phyloP scores from a whole-genome alignment of 202 grass and related monocot species.

The Carex sylvatica region DNA sequence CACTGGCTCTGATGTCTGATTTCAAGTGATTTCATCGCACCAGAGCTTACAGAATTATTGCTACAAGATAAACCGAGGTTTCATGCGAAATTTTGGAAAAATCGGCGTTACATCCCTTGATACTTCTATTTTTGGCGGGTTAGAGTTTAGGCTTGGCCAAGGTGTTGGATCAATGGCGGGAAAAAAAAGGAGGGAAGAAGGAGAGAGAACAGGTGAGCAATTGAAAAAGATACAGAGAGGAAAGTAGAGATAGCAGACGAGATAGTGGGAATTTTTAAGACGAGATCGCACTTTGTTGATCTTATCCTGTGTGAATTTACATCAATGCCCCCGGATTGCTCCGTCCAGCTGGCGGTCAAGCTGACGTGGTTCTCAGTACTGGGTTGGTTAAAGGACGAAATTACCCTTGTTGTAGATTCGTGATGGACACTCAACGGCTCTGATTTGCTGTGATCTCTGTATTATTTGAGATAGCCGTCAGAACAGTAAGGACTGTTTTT shows the following conservation, averaged over 20 bases:
- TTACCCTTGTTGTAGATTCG: neutral
- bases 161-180: conserved; percentile 34
- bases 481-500: conserved; percentile 2
- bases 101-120: conserved; percentile 3
- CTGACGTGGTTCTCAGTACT: neutral
- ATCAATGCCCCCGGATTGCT: neutral
- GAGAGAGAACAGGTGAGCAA: neutral
- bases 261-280: conserved; percentile 26
- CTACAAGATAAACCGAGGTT: conserved; percentile 28
- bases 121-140: conserved; percentile 17
- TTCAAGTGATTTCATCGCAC: conserved; percentile 23
- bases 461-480: conserved; percentile 1
- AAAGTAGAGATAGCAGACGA: conserved; percentile 16
- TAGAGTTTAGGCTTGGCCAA: conserved; percentile 35
- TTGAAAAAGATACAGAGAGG: conserved; percentile 19
- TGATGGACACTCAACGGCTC: neutral
- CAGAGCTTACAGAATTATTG: conserved; percentile 16
- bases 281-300: conserved; percentile 23
- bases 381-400: neutral
- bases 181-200: conserved; percentile 21
- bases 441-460: neutral
- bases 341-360: neutral
- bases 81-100: conserved; percentile 21
- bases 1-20: conserved; percentile 27
- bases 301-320: conserved; percentile 8